Evolutionary conservation across 345 rosid species (phyloP), one percentile per base, ranked within the genome.

Genomic region (Murraya koenigii): DNA sequence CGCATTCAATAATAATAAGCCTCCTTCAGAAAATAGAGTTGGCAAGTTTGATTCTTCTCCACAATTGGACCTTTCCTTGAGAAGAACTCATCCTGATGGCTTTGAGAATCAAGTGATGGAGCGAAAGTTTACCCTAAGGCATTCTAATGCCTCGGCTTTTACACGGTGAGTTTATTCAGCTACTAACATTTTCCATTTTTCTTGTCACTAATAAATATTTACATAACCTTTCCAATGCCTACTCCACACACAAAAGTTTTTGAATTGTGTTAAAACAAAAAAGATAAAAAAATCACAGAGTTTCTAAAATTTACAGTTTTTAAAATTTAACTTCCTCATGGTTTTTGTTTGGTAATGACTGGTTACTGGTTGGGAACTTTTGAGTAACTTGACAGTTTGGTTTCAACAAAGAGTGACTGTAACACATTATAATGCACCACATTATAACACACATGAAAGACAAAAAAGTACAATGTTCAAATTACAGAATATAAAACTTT

Each of bases 121-220:
- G 80, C 93, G 88, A 76, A 82, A 78, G 67, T 87, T 84, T 19
- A 80, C 80, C 32, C 89, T 95, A 33, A 84, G 85, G 84, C 98
- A 89, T 61, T 93, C 98, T 58, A 84, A 84, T 88, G 90, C 94
- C 84, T 95, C 98, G 0, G 98, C 99, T 78, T 95, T 95, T 81
- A 83, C 94, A 6, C 83, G 92, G 98, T 90, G 77, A 83, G 92
- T 80, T 66, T 71, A 41, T 66, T 30, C 75, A 41, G 78, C 64
- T 25, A 5, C 22, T 74, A 49, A 36, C 22, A 44, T 47, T 20
- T 78, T 23, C 44, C 14, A 75, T 49, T 7, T 25, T 56, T 62
- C 30, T 28, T 25, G 25, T 25, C 19, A 13, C 3, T 54, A 28
- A 35, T 26, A 6, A 10, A 54, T 49, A 54, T 22, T 41, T 49